phyloP scores from a whole-genome alignment of 768 basidiomycete genomes.

The Calvatia gigantea region DNA sequence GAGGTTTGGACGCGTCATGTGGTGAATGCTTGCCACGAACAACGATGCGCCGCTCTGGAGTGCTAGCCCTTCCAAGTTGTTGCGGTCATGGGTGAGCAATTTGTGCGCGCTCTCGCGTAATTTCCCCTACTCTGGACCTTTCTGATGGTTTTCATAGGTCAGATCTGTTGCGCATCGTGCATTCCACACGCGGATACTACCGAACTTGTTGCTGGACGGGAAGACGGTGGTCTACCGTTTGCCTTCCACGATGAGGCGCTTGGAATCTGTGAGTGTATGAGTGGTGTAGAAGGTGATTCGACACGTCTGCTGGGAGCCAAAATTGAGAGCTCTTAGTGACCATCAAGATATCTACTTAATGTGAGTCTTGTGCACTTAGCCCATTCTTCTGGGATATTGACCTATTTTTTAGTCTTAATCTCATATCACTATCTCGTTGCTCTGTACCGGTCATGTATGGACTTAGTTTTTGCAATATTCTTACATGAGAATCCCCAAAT shows the following conservation, averaged over 20 bases:
- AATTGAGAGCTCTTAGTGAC: background rate
- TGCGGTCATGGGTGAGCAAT: constrained; percentile 77
- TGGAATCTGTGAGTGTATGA: constrained; percentile 43
- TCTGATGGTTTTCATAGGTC: constrained; percentile 29
- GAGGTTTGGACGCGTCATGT: too few species aligned
- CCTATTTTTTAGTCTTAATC: constrained; percentile 5
- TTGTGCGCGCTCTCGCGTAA: constrained; percentile 44
- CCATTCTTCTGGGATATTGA: background rate
- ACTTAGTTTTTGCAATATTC: background rate
- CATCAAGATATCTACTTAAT: constrained; percentile 18
- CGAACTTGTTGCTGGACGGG: constrained; percentile 29
- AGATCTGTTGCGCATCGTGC: constrained; percentile 43
- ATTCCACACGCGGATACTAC: constrained; percentile 50
- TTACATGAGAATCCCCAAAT: background rate
- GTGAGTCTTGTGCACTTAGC: constrained; percentile 12
- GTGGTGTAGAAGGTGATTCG: constrained; percentile 36
- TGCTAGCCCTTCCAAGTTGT: constrained; percentile 72
- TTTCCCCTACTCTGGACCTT: background rate
- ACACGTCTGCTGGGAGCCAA: background rate
- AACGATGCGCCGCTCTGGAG: too few species aligned
- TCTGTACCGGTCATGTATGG: background rate
- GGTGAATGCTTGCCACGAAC: too few species aligned
- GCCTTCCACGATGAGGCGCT: constrained; percentile 46
- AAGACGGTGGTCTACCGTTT: constrained; percentile 38
- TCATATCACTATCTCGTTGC: constrained; percentile 1